Evolutionary conservation across 192 early-diverging fungal species (phyloP).

Genomic region (Phlyctochytrium bullatum): DNA sequence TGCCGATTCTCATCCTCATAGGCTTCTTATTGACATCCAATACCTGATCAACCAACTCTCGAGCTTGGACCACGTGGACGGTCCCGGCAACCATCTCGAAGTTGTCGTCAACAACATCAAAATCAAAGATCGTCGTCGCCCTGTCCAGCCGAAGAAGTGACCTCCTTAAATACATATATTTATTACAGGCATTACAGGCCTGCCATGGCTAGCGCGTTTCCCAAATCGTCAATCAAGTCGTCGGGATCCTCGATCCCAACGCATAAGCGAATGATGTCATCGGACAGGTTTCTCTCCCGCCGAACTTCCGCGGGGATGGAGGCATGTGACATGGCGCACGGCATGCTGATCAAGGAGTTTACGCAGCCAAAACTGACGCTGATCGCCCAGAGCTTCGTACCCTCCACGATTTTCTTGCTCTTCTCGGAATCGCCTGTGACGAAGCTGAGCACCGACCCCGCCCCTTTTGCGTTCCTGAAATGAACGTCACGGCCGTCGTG

Average conservation of each 20-base stretch:
- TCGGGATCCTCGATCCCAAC: constrained; percentile 95
- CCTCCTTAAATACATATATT: too few relatives aligned
- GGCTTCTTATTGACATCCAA: constrained; percentile 76
- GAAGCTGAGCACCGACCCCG: constrained; percentile 94
- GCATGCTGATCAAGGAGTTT: constrained; percentile 97
- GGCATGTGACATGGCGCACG: constrained; percentile 96
- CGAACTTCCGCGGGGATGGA: constrained; percentile 90
- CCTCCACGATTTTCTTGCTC: constrained; percentile 80
- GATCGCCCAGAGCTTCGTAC: constrained; percentile 82
- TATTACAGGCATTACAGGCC: constrained; percentile 9
- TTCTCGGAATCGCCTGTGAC: constrained; percentile 81
- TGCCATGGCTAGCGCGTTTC: constrained; percentile 67
- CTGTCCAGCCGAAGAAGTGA: too few relatives aligned
- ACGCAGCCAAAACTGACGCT: constrained; percentile 98
- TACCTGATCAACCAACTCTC: constrained; percentile 66
- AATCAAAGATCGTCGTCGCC: constrained; percentile 57
- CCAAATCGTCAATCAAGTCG: constrained; percentile 86
- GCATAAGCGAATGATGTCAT: constrained; percentile 94
- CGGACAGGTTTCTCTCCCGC: constrained; percentile 83
- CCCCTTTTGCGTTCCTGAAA: constrained; percentile 70
- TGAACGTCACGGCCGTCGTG: constrained; percentile 88
- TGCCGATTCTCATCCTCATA: constrained; percentile 12
- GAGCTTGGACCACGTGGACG: constrained; percentile 65
- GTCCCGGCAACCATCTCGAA: constrained; percentile 70
- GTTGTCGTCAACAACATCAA: constrained; percentile 80